Conservation (phyloP, 2,329 filamentous ascomycete genomes). For the Phoma sp. region DNA sequence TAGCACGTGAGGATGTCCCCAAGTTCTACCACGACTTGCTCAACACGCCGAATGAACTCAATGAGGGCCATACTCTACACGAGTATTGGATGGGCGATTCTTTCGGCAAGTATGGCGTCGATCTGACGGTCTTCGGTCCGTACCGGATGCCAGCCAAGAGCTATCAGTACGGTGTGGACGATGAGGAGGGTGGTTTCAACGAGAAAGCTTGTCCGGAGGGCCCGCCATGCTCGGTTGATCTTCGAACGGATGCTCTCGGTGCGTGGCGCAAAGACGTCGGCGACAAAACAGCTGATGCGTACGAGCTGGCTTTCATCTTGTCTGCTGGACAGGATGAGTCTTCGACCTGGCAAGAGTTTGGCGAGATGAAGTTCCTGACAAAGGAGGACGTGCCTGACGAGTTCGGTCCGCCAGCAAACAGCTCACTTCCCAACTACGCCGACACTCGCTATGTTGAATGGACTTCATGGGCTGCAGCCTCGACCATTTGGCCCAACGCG, state of each 20-base stretch:
- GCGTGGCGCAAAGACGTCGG: constrained; percentile 62
- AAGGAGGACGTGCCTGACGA: constrained; percentile 58
- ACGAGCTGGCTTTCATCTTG: constrained; percentile 62
- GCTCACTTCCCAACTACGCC: constrained; percentile 55
- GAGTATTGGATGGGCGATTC: constrained; percentile 67
- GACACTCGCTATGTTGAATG: constrained; percentile 61
- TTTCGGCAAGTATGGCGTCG: constrained; percentile 60
- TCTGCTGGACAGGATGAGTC: constrained; percentile 64
- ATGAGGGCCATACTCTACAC: constrained; percentile 61
- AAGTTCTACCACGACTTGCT: constrained; percentile 60
- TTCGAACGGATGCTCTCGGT: constrained; percentile 59
- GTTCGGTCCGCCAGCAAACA: constrained; percentile 59
- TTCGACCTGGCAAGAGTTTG: constrained; percentile 65
- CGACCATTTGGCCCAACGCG: constrained; percentile 63
- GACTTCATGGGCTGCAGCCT: constrained; percentile 62
- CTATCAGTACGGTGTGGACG: constrained; percentile 61
- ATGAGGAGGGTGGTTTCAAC: constrained; percentile 55
- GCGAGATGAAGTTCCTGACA: constrained; percentile 60
- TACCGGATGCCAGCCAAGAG: constrained; percentile 58
- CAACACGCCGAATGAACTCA: constrained; percentile 59
- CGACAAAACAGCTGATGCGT: constrained; percentile 56
- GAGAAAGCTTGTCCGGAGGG: constrained; percentile 56
- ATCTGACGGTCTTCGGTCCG: constrained; percentile 61
- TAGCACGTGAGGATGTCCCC: constrained; percentile 58
- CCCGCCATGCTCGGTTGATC: constrained; percentile 55